Conservation (phyloP, 148 eudicot species). For the Rheum nobile region DNA sequence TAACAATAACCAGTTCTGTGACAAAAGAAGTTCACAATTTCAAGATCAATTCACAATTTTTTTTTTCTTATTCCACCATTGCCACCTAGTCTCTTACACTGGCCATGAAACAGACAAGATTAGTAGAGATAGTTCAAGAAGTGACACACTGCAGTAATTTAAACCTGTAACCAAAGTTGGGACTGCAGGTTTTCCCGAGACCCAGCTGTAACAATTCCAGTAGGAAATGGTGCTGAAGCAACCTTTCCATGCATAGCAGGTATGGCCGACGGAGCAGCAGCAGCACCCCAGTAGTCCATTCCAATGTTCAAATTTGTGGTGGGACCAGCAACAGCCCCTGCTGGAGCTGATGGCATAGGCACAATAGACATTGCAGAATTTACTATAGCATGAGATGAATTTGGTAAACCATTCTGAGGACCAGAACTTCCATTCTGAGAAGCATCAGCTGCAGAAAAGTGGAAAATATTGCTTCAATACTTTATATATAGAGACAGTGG, state of each 20-base stretch:
- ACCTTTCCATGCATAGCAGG: conserved; percentile 62
- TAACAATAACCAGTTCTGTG: background rate
- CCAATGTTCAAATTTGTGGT: conserved; percentile 90
- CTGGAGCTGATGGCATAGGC: conserved; percentile 58
- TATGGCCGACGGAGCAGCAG: conserved; percentile 38
- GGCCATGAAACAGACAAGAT: background rate
- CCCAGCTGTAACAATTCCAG: conserved; percentile 64
- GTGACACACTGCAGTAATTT: conserved; percentile 9
- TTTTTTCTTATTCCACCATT: background rate
- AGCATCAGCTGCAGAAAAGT: conserved; percentile 33
- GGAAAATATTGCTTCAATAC: conserved; percentile 6
- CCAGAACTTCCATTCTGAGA: conserved; percentile 65
- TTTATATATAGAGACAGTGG: background rate
- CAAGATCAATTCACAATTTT: background rate
- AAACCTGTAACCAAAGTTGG: conserved; percentile 82
- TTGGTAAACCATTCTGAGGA: conserved; percentile 62
- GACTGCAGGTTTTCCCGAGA: conserved; percentile 75
- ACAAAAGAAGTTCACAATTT: background rate
- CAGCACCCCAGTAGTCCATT: conserved; percentile 88
- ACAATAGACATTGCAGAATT: conserved; percentile 46
- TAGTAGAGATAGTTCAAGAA: background rate
- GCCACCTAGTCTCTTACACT: background rate
- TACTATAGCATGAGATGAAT: conserved; percentile 41
- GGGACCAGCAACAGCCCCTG: no score
- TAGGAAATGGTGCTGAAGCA: conserved; percentile 51